A percentile compares a stretch with the other conserved stretches of the same genome.
Conservation (phyloP, 495 filamentous ascomycete species). For the Bryoglossum gracile region DNA sequence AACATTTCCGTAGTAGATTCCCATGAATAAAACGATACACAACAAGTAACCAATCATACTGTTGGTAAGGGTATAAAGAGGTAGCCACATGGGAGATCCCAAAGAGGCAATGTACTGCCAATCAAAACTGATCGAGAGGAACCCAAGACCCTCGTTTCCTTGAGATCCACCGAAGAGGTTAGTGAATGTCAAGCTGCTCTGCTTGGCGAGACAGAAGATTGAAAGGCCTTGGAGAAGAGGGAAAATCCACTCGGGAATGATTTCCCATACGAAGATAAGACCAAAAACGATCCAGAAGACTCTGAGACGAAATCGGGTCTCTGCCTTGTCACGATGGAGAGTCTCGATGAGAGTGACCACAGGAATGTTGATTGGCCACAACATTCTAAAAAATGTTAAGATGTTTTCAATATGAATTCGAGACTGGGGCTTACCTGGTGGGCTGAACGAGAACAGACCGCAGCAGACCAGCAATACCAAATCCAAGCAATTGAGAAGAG, state of each 20-base stretch:
- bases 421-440: conserved; percentile 25
- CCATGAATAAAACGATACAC: conserved; percentile 12
- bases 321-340: conserved; percentile 22
- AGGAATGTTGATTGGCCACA: conserved; percentile 37
- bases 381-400: conserved; percentile 20
- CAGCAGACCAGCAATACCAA: conserved; percentile 46
- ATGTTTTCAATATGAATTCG: not conserved
- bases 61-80: conserved; percentile 15
- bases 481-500: conserved; percentile 44
- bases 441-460: conserved; percentile 47
- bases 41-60: conserved; percentile 8
- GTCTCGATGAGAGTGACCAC: conserved; percentile 37
- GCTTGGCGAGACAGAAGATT: conserved; percentile 49
- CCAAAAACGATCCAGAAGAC: conserved; percentile 36
- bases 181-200: conserved; percentile 46
- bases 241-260: conserved; percentile 51
- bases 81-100: conserved; percentile 10
- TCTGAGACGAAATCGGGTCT: conserved; percentile 24
- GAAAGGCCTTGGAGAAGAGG: conserved; percentile 46
- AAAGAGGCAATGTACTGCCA: conserved; percentile 40
- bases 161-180: conserved; percentile 49
- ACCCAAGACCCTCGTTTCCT: conserved; percentile 40
- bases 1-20: conserved; percentile 37
- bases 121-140: conserved; percentile 33
- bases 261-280: conserved; percentile 40